phyloP scores from a whole-genome alignment of 1,139 yeast species.

The Saccharomycopsis crataegensis region DNA sequence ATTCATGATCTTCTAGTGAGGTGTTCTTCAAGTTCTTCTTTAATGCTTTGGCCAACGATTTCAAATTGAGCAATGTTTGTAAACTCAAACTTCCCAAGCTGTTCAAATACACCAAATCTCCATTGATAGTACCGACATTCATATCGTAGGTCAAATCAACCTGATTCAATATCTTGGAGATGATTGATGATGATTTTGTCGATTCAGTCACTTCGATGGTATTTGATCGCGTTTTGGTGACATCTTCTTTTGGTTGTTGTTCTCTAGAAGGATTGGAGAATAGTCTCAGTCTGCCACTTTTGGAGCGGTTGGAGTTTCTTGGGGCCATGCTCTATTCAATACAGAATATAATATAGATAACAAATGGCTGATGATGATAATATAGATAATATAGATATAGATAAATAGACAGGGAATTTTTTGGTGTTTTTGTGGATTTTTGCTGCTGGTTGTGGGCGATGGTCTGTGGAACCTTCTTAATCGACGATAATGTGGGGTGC shows the following conservation, averaged over 20 bases:
- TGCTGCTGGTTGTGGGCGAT: no score
- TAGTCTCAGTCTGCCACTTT: not conserved
- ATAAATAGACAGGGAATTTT: not conserved
- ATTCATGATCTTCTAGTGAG: conserved; percentile 37
- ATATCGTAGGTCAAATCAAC: conserved; percentile 50
- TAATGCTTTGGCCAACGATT: conserved; percentile 38
- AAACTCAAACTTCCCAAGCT: conserved; percentile 38
- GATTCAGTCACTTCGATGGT: not conserved
- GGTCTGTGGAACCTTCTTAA: no score
- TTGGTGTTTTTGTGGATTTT: no score
- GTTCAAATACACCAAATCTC: conserved; percentile 40
- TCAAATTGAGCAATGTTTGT: conserved; percentile 38
- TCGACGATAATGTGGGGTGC: no score
- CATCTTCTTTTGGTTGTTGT: not conserved
- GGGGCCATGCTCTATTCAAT: not conserved
- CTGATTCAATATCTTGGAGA: conserved; percentile 47
- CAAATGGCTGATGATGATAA: not conserved
- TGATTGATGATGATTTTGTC: conserved; percentile 24
- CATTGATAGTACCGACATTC: conserved; percentile 53
- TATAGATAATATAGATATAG: not conserved
- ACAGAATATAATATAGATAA: no score
- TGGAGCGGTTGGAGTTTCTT: not conserved
- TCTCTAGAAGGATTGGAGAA: not conserved
- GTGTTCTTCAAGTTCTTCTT: conserved; percentile 42
- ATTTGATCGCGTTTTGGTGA: not conserved